These are phyloP conservation scores for Thalassiosira allenii DNA, from an alignment of 352 stramenopile species.

Conservation along the genomic window DNA sequence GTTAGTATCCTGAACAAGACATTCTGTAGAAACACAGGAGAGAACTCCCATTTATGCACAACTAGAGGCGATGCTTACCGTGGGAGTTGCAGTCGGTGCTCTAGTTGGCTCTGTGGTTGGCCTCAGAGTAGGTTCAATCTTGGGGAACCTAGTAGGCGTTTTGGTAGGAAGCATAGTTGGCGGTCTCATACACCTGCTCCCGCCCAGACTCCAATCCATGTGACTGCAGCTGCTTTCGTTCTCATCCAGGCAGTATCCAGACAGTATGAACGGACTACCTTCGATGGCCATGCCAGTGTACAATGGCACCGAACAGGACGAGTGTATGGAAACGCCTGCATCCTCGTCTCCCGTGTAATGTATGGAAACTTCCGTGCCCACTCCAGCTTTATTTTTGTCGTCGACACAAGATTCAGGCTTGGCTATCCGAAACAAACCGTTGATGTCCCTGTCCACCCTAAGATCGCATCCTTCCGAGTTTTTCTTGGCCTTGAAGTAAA, in stretches of 20 bases:
- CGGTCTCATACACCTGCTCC: no score
- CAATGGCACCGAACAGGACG: constrained; percentile 5
- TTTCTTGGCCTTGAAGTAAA: constrained; percentile 25
- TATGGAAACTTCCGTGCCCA: constrained; percentile 8
- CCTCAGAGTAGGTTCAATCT: background rate
- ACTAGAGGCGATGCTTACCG: no score
- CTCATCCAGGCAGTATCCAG: constrained; percentile 6
- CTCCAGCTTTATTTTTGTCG: background rate
- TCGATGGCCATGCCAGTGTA: constrained; percentile 7
- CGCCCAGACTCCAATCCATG: background rate
- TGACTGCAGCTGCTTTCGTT: constrained; percentile 4
- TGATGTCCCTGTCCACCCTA: constrained; percentile 1
- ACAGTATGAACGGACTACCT: constrained; percentile 6
- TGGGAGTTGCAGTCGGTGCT: background rate
- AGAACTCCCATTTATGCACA: no score
- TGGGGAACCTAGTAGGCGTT: background rate
- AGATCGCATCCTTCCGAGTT: background rate
- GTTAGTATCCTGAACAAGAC: no score
- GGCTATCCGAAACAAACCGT: constrained; percentile 5
- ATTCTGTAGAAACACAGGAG: no score
- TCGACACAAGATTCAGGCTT: constrained; percentile 12
- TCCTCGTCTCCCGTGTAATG: constrained; percentile 1
- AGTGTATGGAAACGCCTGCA: background rate
- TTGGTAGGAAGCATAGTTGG: background rate
- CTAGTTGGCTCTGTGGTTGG: background rate